phyloP scores from a whole-genome alignment of 257 asterid genomes.

The Solanum chmielewskii region DNA sequence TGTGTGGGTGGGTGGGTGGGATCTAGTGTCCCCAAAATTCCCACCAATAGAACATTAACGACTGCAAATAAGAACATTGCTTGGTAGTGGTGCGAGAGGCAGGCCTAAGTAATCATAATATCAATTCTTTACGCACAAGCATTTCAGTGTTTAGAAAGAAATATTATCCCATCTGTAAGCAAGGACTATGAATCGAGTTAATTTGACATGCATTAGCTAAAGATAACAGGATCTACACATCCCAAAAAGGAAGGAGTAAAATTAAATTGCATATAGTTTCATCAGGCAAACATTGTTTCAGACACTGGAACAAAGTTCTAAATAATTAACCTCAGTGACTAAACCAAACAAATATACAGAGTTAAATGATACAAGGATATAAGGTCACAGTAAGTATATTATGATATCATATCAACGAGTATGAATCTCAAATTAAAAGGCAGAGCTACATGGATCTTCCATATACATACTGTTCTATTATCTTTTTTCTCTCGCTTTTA shows the following conservation, averaged over 20 bases:
- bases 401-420: neutral
- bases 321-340: neutral
- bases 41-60: neutral
- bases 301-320: neutral
- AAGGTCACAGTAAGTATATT: neutral
- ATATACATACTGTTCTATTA: neutral
- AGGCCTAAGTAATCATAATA: neutral
- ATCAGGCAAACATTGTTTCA: neutral
- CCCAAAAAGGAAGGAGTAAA: neutral
- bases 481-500: neutral
- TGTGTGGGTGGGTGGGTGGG: neutral
- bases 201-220: neutral
- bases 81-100: neutral
- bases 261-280: neutral
- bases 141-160: neutral
- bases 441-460: neutral
- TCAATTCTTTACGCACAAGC: neutral
- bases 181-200: neutral
- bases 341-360: neutral
- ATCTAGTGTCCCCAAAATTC: neutral
- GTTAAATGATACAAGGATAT: neutral
- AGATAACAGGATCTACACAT: neutral
- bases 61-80: neutral
- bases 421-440: neutral
- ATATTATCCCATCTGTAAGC: neutral